Evolutionary conservation across 2,329 filamentous ascomycete species (phyloP).

Genomic region (Spiromastix sp.): DNA sequence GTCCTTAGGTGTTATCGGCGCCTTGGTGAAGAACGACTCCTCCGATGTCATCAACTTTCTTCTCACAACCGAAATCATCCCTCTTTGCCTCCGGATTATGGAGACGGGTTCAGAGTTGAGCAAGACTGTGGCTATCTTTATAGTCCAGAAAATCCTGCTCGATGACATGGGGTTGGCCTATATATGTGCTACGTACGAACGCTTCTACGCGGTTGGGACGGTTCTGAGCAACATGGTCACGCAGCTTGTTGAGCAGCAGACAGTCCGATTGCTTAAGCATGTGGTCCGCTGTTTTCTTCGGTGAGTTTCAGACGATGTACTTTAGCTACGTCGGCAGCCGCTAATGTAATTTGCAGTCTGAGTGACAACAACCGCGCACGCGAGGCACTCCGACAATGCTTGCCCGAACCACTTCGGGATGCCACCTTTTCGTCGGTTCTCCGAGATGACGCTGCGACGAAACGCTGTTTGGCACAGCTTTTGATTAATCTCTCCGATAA

Average conservation of each 20-base stretch:
- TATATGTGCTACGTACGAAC: constrained; percentile 96
- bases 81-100: constrained; percentile 95
- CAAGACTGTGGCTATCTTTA: constrained; percentile 99
- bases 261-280: constrained; percentile 88
- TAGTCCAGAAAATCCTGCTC: constrained; percentile 95
- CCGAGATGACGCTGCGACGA: constrained; percentile 92
- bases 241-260: constrained; percentile 95
- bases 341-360: constrained; percentile 47
- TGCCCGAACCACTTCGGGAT: constrained; percentile 96
- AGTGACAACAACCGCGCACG: constrained; percentile 94
- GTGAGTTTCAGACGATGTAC: constrained; percentile 41
- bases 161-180: constrained; percentile 96
- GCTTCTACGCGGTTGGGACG: constrained; percentile 95
- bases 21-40: constrained; percentile 96
- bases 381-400: constrained; percentile 87
- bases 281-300: constrained; percentile 94
- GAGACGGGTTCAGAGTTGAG: constrained; percentile 96
- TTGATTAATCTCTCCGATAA: constrained; percentile 94
- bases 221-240: constrained; percentile 98
- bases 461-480: constrained; percentile 92
- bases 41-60: constrained; percentile 99
- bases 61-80: constrained; percentile 95
- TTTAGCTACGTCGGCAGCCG: neutral
- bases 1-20: constrained; percentile 90
- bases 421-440: constrained; percentile 95